A percentile compares a stretch with the other conserved stretches of the same genome.
These are phyloP conservation scores for Niebla homalea DNA, from an alignment of 495 filamentous ascomycete genomes.

Conservation along the genomic window DNA sequence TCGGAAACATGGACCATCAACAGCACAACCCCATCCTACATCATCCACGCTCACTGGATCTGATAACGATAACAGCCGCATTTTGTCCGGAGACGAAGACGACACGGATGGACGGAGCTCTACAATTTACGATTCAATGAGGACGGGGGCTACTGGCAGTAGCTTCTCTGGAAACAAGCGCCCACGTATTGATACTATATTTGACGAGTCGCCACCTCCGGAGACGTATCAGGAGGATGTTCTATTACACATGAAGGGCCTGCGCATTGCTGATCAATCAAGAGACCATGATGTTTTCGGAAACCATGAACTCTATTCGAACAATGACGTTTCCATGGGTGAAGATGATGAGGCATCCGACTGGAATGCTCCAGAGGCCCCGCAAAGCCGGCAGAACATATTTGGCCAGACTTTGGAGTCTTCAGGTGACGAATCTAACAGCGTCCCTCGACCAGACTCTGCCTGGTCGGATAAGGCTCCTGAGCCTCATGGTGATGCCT, in stretches of 20 bases:
- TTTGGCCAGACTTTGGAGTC: too few species aligned
- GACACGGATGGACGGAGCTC: slow-evolving; percentile 64
- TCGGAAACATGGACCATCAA: slow-evolving; percentile 28
- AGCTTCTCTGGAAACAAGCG: slow-evolving; percentile 36
- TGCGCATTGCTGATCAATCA: slow-evolving; percentile 7
- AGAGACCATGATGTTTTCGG: too few species aligned
- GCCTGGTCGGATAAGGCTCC: too few species aligned
- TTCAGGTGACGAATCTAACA: too few species aligned
- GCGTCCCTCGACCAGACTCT: too few species aligned
- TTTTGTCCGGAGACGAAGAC: slow-evolving; percentile 68
- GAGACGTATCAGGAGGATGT: slow-evolving; percentile 6
- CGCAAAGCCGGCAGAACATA: too few species aligned
- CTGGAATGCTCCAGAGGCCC: too few species aligned
- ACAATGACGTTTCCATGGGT: too few species aligned
- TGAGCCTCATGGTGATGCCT: too few species aligned
- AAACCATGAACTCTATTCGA: too few species aligned
- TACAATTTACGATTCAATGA: slow-evolving; percentile 80
- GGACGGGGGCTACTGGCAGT: slow-evolving; percentile 60
- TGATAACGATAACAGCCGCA: slow-evolving; percentile 62
- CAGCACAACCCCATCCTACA: slow-evolving; percentile 52
- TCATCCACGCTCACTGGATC: slow-evolving; percentile 77
- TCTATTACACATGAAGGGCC: slow-evolving; percentile 19
- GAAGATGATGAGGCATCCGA: too few species aligned
- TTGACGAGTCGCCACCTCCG: slow-evolving; percentile 58
- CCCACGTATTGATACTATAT: slow-evolving; percentile 70